Conservation (phyloP, 345 rosid genomes). For the Limnanthes douglasii region DNA sequence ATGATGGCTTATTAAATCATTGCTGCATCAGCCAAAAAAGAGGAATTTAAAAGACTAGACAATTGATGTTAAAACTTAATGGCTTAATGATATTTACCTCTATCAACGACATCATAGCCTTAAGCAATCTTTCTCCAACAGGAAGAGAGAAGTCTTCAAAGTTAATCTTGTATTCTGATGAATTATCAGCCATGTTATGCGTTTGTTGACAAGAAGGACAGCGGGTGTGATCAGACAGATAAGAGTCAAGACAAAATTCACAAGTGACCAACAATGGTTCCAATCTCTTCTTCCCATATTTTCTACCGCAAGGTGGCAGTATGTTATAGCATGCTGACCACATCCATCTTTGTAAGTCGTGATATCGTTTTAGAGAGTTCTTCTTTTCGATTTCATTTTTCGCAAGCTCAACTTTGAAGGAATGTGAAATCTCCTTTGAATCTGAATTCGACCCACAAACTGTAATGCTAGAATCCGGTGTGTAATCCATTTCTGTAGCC, state of each 20-base stretch:
- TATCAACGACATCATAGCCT: conserved; percentile 39
- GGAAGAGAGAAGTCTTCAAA: conserved; percentile 39
- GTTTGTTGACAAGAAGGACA: conserved; percentile 61
- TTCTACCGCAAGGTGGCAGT: conserved; percentile 28
- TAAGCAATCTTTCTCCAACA: conserved; percentile 57
- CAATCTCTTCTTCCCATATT: conserved; percentile 44
- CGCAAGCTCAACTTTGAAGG: conserved; percentile 68
- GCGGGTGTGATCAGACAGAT: conserved; percentile 36
- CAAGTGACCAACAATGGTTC: conserved; percentile 46
- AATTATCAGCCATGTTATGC: conserved; percentile 18
- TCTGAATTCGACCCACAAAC: conserved; percentile 39
- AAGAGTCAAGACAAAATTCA: conserved; percentile 39
- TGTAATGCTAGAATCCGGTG: conserved; percentile 30
- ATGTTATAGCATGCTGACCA: conserved; percentile 53
- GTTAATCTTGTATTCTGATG: conserved; percentile 26
- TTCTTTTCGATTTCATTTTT: conserved; percentile 50
- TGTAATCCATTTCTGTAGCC: conserved; percentile 23
- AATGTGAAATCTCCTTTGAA: conserved; percentile 28
- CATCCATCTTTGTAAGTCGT: conserved; percentile 71
- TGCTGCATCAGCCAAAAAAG: too few relatives aligned
- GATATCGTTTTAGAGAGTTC: conserved; percentile 53
- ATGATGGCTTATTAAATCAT: too few relatives aligned
- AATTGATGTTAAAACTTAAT: neutral
- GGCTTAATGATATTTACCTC: conserved; percentile 38
- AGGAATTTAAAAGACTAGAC: too few relatives aligned